These are phyloP conservation scores for Linanthus parryae DNA, from an alignment of 148 eudicot genomes.

Conservation along the genomic window DNA sequence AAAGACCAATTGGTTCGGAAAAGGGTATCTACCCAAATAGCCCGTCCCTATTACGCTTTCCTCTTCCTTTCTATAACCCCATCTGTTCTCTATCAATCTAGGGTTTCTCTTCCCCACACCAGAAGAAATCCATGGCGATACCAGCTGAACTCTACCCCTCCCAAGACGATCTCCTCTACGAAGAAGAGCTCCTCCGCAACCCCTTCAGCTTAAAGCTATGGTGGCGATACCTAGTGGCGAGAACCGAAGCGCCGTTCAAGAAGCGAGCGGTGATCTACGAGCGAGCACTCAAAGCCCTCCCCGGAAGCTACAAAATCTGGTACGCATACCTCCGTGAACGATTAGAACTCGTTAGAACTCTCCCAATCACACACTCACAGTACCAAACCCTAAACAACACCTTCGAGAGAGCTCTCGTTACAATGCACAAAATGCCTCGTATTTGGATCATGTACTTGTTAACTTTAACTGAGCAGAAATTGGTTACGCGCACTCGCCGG, in stretches of 20 bases:
- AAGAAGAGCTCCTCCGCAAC: constrained; percentile 74
- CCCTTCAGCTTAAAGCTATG: constrained; percentile 78
- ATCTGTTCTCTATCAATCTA: too few species aligned
- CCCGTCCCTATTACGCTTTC: too few species aligned
- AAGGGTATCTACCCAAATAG: too few species aligned
- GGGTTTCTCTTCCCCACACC: too few species aligned
- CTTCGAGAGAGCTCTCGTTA: constrained; percentile 77
- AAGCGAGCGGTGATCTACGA: constrained; percentile 71
- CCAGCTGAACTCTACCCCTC: constrained; percentile 46
- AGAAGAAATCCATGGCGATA: too few species aligned
- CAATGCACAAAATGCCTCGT: constrained; percentile 97
- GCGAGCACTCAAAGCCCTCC: constrained; percentile 74
- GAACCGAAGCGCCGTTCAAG: constrained; percentile 49
- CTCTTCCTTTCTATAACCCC: too few species aligned
- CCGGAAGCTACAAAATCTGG: constrained; percentile 95
- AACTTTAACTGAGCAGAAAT: constrained; percentile 52
- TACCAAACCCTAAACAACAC: constrained; percentile 75
- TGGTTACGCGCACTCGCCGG: constrained; percentile 51
- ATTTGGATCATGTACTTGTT: constrained; percentile 86
- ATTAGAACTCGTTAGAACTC: constrained; percentile 52
- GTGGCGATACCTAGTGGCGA: constrained; percentile 87
- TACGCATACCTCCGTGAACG: constrained; percentile 87
- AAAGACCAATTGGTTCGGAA: too few species aligned
- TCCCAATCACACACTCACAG: constrained; percentile 53
- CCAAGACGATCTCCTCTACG: constrained; percentile 53